phyloP scores from a whole-genome alignment of 2,329 filamentous ascomycete species.

The Diaporthe capsici region DNA sequence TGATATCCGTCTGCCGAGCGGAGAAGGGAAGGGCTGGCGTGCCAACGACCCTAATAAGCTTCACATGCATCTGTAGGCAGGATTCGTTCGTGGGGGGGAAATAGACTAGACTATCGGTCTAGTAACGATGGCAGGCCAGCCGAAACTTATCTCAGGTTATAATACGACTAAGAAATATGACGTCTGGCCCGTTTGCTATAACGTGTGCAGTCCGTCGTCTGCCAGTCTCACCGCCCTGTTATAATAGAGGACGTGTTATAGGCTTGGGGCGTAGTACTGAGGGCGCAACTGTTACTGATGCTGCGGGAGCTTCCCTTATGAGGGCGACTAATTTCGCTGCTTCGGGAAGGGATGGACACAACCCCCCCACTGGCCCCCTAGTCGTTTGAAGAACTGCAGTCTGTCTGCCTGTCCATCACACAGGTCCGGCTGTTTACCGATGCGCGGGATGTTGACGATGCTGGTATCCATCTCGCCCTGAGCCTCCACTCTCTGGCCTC shows the following conservation, averaged over 20 bases:
- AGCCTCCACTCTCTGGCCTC: no score
- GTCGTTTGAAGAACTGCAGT: slow-evolving; percentile 22
- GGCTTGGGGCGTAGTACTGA: background rate
- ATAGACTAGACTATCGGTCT: background rate
- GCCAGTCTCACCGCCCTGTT: slow-evolving; percentile 26
- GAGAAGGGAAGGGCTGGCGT: background rate
- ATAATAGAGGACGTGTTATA: slow-evolving; percentile 7
- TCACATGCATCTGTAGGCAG: background rate
- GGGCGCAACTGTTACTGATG: slow-evolving; percentile 15
- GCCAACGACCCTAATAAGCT: background rate
- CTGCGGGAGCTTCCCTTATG: slow-evolving; percentile 22
- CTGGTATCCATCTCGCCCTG: background rate
- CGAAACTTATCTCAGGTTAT: slow-evolving; percentile 12
- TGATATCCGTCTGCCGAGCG: slow-evolving; percentile 16
- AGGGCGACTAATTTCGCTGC: background rate
- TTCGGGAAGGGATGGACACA: slow-evolving; percentile 10
- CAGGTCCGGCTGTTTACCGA: background rate
- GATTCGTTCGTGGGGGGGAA: background rate
- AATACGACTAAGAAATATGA: slow-evolving; percentile 11
- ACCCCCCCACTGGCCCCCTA: background rate
- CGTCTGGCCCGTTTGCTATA: slow-evolving; percentile 2
- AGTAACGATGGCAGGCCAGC: background rate
- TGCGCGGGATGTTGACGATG: background rate
- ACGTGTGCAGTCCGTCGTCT: background rate
- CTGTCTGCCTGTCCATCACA: background rate